Conservation (phyloP, 441 rosid genomes). For the Jatropha multifida region DNA sequence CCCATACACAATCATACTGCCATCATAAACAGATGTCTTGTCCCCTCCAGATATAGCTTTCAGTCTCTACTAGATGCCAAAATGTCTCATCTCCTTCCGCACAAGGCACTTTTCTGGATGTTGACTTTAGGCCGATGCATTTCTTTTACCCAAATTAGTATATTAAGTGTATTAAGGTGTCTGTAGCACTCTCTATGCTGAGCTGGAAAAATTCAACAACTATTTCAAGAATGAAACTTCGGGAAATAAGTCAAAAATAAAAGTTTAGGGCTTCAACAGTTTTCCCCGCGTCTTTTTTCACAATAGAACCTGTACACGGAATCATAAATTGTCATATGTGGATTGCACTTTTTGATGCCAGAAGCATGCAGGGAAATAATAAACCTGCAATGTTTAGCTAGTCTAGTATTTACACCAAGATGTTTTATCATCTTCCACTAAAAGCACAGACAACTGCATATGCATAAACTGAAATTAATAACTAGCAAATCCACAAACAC, state of each 20-base stretch:
- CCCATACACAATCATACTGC: neutral
- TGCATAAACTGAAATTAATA: neutral
- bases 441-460: neutral
- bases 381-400: neutral
- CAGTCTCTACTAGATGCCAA: neutral
- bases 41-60: neutral
- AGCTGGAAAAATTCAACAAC: neutral
- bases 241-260: too few relatives aligned
- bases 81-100: neutral
- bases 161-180: neutral
- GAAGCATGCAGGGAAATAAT: neutral
- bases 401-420: neutral
- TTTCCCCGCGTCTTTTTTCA: neutral
- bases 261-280: too few relatives aligned
- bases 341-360: neutral
- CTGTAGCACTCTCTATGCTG: neutral
- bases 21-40: conserved; percentile 1
- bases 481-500: neutral
- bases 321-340: neutral
- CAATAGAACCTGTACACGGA: neutral
- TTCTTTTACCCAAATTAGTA: neutral
- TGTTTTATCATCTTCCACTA: neutral
- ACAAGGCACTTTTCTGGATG: neutral
- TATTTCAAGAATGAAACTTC: too few relatives aligned
- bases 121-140: neutral